These are phyloP conservation scores for Lepiota venenata DNA, from an alignment of 768 basidiomycete species.

Conservation along the genomic window DNA sequence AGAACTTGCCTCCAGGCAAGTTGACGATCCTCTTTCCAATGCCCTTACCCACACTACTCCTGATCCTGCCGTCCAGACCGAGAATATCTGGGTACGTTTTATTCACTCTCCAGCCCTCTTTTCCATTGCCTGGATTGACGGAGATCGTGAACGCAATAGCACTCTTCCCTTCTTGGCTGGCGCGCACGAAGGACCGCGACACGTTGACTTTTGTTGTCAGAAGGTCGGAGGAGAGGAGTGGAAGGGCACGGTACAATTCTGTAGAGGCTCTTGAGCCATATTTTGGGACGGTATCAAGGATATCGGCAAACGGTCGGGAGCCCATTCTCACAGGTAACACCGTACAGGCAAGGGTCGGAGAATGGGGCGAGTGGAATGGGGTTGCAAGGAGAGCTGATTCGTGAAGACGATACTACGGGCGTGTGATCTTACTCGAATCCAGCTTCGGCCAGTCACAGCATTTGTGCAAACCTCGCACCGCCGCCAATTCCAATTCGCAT, in stretches of 20 bases:
- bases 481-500: no score
- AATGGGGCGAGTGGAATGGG: neutral
- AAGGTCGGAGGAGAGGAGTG: constrained; percentile 68
- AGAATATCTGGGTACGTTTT: constrained; percentile 94
- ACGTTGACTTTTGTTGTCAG: constrained; percentile 68
- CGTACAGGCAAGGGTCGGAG: neutral
- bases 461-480: no score
- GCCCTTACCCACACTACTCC: constrained; percentile 60
- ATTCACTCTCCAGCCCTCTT: constrained; percentile 80
- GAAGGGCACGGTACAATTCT: constrained; percentile 50
- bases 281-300: constrained; percentile 15
- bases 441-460: no score
- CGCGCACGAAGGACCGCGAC: constrained; percentile 79
- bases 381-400: neutral
- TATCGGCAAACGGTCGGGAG: neutral
- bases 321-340: neutral
- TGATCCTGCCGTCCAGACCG: constrained; percentile 76
- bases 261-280: constrained; percentile 2
- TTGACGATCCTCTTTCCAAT: constrained; percentile 76
- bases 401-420: no score
- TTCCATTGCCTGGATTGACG: constrained; percentile 71
- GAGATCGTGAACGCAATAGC: constrained; percentile 83
- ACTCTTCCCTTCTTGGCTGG: constrained; percentile 90
- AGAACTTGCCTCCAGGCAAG: constrained; percentile 89
- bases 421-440: no score